phyloP scores from a whole-genome alignment of 2,329 filamentous ascomycete genomes.

The Colletotrichum echinochloae region DNA sequence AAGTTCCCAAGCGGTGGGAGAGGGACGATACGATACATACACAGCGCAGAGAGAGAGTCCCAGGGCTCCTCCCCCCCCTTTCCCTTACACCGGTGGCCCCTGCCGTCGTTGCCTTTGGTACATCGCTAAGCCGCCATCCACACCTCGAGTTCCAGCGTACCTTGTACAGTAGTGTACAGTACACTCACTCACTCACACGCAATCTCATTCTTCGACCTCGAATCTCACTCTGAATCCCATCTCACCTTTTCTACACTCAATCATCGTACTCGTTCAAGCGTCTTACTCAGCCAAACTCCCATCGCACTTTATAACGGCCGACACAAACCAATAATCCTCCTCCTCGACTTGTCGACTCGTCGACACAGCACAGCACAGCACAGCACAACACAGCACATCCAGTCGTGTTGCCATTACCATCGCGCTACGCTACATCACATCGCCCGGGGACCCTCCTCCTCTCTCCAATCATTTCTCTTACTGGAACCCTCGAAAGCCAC shows the following conservation, averaged over 20 bases:
- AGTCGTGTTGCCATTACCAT: background rate
- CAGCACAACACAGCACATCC: no score
- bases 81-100: conserved; percentile 14
- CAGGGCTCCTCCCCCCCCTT: conserved; percentile 12
- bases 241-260: background rate
- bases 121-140: background rate
- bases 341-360: no score
- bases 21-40: no score
- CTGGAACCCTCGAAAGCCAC: conserved; percentile 6
- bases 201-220: conserved; percentile 5
- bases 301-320: no score
- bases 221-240: background rate
- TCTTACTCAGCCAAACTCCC: conserved; percentile 4
- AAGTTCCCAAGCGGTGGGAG: conserved; percentile 5
- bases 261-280: background rate
- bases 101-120: background rate
- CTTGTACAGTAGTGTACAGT: background rate
- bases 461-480: conserved; percentile 18
- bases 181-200: background rate
- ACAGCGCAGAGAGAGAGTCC: background rate
- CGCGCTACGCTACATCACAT: background rate
- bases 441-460: conserved; percentile 14
- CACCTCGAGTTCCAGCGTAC: background rate
- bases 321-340: no score
- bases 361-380: no score